Evolutionary conservation across 2,329 filamentous ascomycete species (phyloP).

Genomic region (Sporothrix pseudoabietina): DNA sequence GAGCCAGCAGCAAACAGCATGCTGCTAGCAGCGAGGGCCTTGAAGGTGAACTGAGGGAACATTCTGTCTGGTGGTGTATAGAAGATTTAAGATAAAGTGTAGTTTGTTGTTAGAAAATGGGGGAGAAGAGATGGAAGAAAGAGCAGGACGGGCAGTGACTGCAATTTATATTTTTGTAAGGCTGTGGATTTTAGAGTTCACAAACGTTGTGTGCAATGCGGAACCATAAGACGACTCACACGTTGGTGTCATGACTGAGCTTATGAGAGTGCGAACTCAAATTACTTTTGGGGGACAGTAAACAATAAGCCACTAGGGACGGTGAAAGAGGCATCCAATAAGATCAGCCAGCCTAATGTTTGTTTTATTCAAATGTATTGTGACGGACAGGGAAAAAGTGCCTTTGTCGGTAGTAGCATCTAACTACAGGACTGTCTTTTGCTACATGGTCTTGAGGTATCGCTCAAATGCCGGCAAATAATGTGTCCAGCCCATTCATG

Average conservation of each 20-base stretch:
- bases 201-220: neutral
- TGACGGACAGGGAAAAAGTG: neutral
- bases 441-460: neutral
- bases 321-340: neutral
- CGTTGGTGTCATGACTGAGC: neutral
- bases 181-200: neutral
- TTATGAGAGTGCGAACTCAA: neutral
- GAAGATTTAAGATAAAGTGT: neutral
- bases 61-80: neutral
- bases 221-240: no score
- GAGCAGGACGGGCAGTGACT: neutral
- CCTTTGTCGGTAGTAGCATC: neutral
- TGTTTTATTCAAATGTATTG: neutral
- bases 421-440: neutral
- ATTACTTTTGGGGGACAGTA: neutral
- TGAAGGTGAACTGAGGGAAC: neutral
- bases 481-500: slow-evolving; percentile 29
- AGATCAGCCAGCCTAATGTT: neutral
- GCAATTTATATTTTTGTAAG: neutral
- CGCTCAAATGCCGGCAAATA: slow-evolving; percentile 29
- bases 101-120: neutral
- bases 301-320: neutral
- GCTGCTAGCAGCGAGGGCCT: neutral
- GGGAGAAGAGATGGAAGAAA: neutral
- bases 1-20: neutral